Conservation (phyloP, 805 yeast genomes). For the Metschnikowia matae region DNA sequence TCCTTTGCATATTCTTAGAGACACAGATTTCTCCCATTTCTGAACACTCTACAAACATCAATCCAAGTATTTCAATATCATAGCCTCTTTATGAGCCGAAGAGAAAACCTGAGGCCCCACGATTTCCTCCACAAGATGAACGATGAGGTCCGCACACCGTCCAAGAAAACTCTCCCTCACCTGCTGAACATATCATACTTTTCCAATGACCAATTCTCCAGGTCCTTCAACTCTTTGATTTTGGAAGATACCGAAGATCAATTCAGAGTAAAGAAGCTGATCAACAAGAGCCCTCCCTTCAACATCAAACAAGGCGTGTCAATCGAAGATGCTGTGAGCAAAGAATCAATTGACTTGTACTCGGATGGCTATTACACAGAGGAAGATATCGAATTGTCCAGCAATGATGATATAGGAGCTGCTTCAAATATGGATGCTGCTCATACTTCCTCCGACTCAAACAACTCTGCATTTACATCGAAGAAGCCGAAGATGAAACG, state of each 20-base stretch:
- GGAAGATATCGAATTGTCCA: constrained; percentile 10
- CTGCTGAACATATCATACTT: constrained; percentile 28
- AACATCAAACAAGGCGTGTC: constrained; percentile 31
- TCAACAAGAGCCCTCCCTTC: constrained; percentile 42
- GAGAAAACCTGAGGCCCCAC: neutral
- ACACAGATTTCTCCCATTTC: neutral
- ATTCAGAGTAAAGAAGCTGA: constrained; percentile 16
- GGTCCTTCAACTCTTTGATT: constrained; percentile 41
- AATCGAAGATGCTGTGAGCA: constrained; percentile 17
- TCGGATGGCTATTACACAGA: constrained; percentile 16
- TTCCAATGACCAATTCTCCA: constrained; percentile 37
- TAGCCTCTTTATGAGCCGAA: neutral
- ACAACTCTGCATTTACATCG: neutral
- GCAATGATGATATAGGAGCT: constrained; percentile 7
- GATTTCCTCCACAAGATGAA: neutral
- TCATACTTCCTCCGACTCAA: neutral
- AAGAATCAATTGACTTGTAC: constrained; percentile 19
- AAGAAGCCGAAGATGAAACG: constrained; percentile 28
- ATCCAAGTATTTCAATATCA: neutral
- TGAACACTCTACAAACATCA: neutral
- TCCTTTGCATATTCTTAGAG: neutral
- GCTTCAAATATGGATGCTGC: neutral
- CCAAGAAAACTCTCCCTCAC: constrained; percentile 3
- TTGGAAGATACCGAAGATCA: constrained; percentile 33
- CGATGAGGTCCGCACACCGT: constrained; percentile 4